Evolutionary conservation across 768 basidiomycete species (phyloP), one percentile per base, ranked within the genome.

Genomic region (Kwoniella sp.): DNA sequence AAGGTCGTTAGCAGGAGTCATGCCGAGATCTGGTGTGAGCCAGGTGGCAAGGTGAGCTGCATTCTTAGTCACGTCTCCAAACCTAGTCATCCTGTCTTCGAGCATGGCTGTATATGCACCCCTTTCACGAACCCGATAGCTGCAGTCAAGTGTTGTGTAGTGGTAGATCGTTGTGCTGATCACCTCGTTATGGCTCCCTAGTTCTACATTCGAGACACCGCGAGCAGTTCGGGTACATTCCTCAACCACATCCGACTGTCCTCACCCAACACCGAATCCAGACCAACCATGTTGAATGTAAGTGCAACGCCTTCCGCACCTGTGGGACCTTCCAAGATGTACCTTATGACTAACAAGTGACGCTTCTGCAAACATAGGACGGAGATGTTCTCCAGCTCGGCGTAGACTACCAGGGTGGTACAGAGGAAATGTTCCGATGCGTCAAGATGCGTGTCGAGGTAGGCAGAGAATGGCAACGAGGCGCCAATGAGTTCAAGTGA

Each of bases 391-490:
- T 98, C 21, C 95, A 97, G 81, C 86, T 97, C 0, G 94, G 95
- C 1, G 92, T 98, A 26, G 94, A 98, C 78, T 99, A 96, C 81
- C 94, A 97, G 79, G 95, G 95, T 6, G 95, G 95, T 0, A 87
- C 90, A 7, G 93, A 97, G 82, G 94, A 97, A 80, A 92, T 95
- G 56, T 97, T 95, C 80, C 90, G 96, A 82, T 91, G 90, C 63
- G 91, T 98, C 63, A 97, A 95, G 85, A 96, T 99, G 77, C 85
- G 90, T 68, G 83, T 97, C 55, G 95, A 99, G 81, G 80, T 97
- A 19, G 87, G 87, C 9, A 82, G 94, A 64, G 93, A 93, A 79
- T 97, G 93, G 95, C 92, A 96, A 79, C 83, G 87, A 1, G 85
- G 83, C 0, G 86, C 88, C 0, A 97, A 97, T 82, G 90, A 88